Evolutionary conservation across 1,284 basidiomycete species (phyloP), one percentile per base, ranked within the genome.

Genomic region (Neonothopanus nambi): DNA sequence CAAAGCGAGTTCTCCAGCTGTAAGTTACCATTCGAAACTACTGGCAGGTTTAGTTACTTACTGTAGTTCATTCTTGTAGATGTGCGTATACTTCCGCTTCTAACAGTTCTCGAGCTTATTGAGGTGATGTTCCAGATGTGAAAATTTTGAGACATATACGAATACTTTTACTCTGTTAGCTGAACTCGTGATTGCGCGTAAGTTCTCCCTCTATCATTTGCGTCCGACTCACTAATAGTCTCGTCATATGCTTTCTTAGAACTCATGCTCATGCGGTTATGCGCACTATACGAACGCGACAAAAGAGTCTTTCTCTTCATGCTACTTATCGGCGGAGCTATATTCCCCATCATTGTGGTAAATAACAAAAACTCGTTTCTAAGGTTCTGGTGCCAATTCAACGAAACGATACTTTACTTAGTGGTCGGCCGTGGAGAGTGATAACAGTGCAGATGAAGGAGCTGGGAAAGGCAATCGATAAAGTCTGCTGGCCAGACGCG

Each of bases 401-500:
- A 39, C n/a, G n/a, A n/a, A n/a, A n/a, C n/a, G n/a, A n/a, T n/a
- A n/a, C n/a, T n/a, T n/a, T n/a, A n/a, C n/a, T 36, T 28, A 51
- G 48, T 51, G 48, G 48, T 51, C 48, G 2, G 39, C 43, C 11
- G 48, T 42, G 6, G 30, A 20, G n/a, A 51, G 48, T 23, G 43
- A 40, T 36, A 35, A 37, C n/a, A 21, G 49, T 41, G 46, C 20
- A 28, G 39, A 41, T 40, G 15, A 48, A n/a, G n/a, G n/a, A n/a
- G n/a, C n/a, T n/a, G n/a, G n/a, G 35, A 35, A 23, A 18, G 47
- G 51, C 52, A 56, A 56, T 56, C 55, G 55, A 56, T 52, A 41
- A 45, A 53, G 13, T 40, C 51, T 21, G 45, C 24, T 28, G 26
- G 26, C 23, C 43, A 40, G 51, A 48, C 51, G 51, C 45, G 51